Conservation (phyloP, 2,329 filamentous ascomycete species). For the Chaetothyriales sp. region DNA sequence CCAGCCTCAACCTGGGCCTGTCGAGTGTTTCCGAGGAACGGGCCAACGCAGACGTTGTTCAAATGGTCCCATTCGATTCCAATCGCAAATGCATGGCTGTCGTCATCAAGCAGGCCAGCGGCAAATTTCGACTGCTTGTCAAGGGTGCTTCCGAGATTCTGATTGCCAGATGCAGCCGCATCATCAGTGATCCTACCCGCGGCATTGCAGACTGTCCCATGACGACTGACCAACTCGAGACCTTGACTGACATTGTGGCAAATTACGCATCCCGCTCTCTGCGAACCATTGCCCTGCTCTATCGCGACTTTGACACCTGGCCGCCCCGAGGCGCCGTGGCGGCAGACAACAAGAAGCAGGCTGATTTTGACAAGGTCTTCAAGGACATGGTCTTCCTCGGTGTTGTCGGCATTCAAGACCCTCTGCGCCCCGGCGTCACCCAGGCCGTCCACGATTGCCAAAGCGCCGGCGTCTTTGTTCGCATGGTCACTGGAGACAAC, state of each 20-base stretch:
- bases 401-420: slow-evolving; percentile 70
- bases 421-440: slow-evolving; percentile 59
- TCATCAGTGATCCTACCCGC: slow-evolving; percentile 48
- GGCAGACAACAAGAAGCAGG: slow-evolving; percentile 44
- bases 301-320: slow-evolving; percentile 74
- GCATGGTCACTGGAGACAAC: slow-evolving; percentile 80
- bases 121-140: slow-evolving; percentile 43
- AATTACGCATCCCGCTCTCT: slow-evolving; percentile 67
- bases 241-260: slow-evolving; percentile 55
- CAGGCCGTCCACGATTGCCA: slow-evolving; percentile 62
- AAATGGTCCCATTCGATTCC: slow-evolving; percentile 48
- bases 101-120: slow-evolving; percentile 42
- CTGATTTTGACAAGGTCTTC: slow-evolving; percentile 55
- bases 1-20: slow-evolving; percentile 52
- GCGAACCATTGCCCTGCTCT: slow-evolving; percentile 71
- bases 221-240: slow-evolving; percentile 39
- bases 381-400: slow-evolving; percentile 54
- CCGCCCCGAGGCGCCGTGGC: slow-evolving; percentile 52
- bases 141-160: slow-evolving; percentile 42
- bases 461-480: slow-evolving; percentile 61
- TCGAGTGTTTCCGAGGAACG: slow-evolving; percentile 47
- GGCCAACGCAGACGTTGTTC: slow-evolving; percentile 44
- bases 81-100: slow-evolving; percentile 57
- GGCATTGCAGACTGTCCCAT: slow-evolving; percentile 34
- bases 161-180: slow-evolving; percentile 32